Evolutionary conservation across 306 rosid species (phyloP).

Genomic region (Senna tora): DNA sequence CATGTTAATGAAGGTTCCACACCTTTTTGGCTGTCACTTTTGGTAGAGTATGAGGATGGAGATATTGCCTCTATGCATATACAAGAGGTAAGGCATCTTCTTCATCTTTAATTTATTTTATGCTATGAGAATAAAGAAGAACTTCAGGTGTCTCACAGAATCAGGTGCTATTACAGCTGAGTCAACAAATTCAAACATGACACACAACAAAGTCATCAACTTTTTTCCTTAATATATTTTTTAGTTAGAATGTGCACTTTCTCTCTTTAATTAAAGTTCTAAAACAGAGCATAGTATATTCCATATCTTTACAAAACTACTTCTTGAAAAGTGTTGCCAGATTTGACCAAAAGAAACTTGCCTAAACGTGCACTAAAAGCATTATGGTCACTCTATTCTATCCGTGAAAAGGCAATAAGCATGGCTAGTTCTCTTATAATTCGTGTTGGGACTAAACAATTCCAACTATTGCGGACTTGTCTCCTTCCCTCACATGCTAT

Average conservation of each 20-base stretch:
- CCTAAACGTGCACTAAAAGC: constrained; percentile 44
- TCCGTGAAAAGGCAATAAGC: constrained; percentile 22
- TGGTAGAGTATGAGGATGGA: constrained; percentile 86
- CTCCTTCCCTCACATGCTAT: constrained; percentile 38
- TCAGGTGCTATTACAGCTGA: constrained; percentile 42
- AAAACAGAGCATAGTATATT: constrained; percentile 19
- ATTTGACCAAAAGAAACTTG: constrained; percentile 41
- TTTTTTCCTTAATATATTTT: constrained; percentile 31
- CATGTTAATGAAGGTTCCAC: constrained; percentile 96
- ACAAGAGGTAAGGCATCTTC: constrained; percentile 55
- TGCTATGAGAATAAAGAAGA: neutral
- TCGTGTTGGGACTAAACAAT: constrained; percentile 25
- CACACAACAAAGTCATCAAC: constrained; percentile 18
- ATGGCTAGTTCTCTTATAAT: constrained; percentile 12
- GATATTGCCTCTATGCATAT: constrained; percentile 86
- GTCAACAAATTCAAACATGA: constrained; percentile 40
- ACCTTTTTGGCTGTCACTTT: constrained; percentile 76
- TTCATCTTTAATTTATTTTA: neutral
- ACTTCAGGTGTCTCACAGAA: constrained; percentile 38
- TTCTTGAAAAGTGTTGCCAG: constrained; percentile 43
- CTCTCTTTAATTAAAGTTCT: constrained; percentile 35
- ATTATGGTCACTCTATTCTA: constrained; percentile 29
- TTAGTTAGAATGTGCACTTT: constrained; percentile 23
- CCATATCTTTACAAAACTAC: constrained; percentile 32
- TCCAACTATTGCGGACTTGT: constrained; percentile 51